phyloP scores from a whole-genome alignment of 148 eudicot species.

The Camellia granthamiana region DNA sequence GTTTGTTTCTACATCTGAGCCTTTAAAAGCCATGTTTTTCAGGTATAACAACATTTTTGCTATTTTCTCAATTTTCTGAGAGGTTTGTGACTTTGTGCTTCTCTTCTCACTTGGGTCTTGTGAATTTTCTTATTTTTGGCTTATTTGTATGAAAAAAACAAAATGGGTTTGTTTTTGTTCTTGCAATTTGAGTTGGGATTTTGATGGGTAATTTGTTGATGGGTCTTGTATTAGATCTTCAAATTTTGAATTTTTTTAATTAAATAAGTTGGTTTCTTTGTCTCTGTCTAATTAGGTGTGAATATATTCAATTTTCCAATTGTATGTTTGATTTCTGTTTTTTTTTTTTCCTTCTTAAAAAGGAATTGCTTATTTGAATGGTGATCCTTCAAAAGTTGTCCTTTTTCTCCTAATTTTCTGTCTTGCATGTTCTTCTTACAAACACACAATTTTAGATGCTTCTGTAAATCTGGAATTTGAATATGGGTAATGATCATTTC shows the following conservation, averaged over 20 bases:
- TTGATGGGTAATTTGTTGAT: background rate
- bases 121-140: background rate
- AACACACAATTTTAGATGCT: background rate
- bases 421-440: background rate
- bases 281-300: background rate
- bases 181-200: background rate
- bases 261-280: background rate
- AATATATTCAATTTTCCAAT: background rate
- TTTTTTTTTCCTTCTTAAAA: background rate
- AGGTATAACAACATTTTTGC: background rate
- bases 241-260: background rate
- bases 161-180: background rate
- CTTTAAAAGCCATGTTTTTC: background rate
- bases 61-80: background rate
- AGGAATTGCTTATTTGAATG: background rate
- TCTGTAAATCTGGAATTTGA: background rate
- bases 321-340: background rate
- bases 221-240: conserved; percentile 5
- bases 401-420: background rate
- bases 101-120: background rate
- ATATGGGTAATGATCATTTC: background rate
- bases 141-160: background rate
- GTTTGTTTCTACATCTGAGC: background rate
- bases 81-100: background rate
- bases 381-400: background rate